These are phyloP conservation scores for Suillus placidus DNA, from an alignment of 768 basidiomycete genomes.

Conservation along the genomic window DNA sequence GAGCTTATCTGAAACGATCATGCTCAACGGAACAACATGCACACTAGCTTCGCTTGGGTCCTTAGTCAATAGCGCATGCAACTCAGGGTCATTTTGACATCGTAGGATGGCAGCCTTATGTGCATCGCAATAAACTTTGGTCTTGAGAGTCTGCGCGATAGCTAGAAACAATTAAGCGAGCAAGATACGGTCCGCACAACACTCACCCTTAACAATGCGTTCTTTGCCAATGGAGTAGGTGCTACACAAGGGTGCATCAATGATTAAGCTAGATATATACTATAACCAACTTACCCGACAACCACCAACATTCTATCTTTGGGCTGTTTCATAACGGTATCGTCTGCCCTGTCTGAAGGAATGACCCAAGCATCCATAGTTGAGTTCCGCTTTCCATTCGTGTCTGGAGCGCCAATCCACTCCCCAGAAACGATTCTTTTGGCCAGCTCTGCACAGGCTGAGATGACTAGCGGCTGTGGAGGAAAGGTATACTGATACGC, in stretches of 20 bases:
- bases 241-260: conserved; percentile 40
- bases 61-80: conserved; percentile 74
- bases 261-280: neutral
- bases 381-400: conserved; percentile 28
- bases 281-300: conserved; percentile 58
- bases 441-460: conserved; percentile 88
- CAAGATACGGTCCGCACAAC: neutral
- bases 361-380: conserved; percentile 58
- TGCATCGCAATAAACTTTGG: conserved; percentile 87
- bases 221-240: conserved; percentile 99
- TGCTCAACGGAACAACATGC: conserved; percentile 80
- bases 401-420: conserved; percentile 28
- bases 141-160: conserved; percentile 77
- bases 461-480: conserved; percentile 91
- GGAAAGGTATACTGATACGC: conserved; percentile 82
- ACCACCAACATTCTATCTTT: conserved; percentile 56
- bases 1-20: conserved; percentile 77
- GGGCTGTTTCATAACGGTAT: conserved; percentile 39
- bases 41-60: conserved; percentile 79
- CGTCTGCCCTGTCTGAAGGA: conserved; percentile 22
- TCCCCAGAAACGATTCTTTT: conserved; percentile 53
- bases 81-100: conserved; percentile 83
- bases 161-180: conserved; percentile 45
- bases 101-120: conserved; percentile 82
- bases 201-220: conserved; percentile 88